Base-by-base conservation (phyloP, 164 flowering plant genomes). In the Piper betle region DNA sequence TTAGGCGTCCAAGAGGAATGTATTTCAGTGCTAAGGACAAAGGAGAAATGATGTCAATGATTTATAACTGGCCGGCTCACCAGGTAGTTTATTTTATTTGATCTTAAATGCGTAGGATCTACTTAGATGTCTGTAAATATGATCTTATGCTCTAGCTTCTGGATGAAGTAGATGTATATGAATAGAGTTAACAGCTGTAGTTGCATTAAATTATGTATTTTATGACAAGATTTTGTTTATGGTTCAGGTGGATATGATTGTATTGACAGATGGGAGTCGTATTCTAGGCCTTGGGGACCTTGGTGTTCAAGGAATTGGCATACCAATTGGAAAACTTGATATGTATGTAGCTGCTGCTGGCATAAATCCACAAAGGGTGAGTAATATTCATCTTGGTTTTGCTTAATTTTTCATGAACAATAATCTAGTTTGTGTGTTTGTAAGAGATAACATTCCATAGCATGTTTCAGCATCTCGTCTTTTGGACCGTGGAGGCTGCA, bases 1-100 rank as follows among this genome's bases (percentile, higher is more conserved):
- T 84, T 72, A 84, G 99, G 72, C 96, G 99, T 50, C 97, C 99
- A 58, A 95, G 99, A 67, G 99, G 99, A 52, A 94, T 94, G 99
- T 94, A 94, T 76, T 94, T 94, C 74, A 94, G 99, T 78, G 99
- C 95, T 38, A 88, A 84, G 70, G 99, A 94, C 68, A 94, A 83
- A 69, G 97, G 99, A 72, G 99, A 94, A 78, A 91, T 94, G 97
- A 91, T 94, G 95, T 94, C 99, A 39, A 94, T 94, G 99, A 88
- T 94, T 69, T 88, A 91, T 62, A 94, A 94, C 69, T 94, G 99
- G 99, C 99, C 99, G 41, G 73, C 91, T 63, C 64, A 76, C 17
- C 71, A 88, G 87, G 97, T 93, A 82, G 15, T 46, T 2, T 46
- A 2, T 46, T 10, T 46, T 15, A 46, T 46, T 46, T 46, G 12